Percentiles rank a stretch among this genome's conserved stretches.
These are phyloP conservation scores for Colletotrichum scovillei DNA, from an alignment of 2,329 filamentous ascomycete genomes.

Conservation along the genomic window DNA sequence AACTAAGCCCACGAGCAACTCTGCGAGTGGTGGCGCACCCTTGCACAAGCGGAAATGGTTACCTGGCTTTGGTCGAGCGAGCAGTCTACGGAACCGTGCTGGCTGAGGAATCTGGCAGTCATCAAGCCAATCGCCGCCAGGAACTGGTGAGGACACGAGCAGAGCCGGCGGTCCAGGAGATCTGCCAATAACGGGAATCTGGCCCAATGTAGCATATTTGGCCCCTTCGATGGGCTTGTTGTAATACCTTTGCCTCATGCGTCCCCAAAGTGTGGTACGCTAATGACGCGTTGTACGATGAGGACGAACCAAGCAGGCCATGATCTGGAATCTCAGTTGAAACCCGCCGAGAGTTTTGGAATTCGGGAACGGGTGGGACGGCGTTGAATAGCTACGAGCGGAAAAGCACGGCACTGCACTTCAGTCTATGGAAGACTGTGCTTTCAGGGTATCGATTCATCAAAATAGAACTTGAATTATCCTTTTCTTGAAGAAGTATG, in stretches of 20 bases:
- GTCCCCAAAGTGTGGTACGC: too few species aligned
- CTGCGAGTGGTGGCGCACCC: slow-evolving; percentile 11
- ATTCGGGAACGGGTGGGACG: neutral
- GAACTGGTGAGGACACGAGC: neutral
- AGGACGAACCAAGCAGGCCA: neutral
- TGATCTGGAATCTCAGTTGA: neutral
- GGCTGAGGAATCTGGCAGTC: slow-evolving; percentile 24
- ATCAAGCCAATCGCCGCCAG: neutral
- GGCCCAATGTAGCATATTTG: neutral
- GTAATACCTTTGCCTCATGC: neutral
- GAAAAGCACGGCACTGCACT: neutral
- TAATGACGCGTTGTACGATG: neutral
- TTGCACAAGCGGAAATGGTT: slow-evolving; percentile 45
- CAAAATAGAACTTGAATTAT: slow-evolving; percentile 9
- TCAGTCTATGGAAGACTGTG: neutral
- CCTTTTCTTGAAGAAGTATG: neutral
- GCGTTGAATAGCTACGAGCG: neutral
- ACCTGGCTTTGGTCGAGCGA: slow-evolving; percentile 43
- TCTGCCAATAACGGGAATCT: neutral
- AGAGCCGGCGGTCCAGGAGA: neutral
- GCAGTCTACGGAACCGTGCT: slow-evolving; percentile 43
- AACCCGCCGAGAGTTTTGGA: neutral
- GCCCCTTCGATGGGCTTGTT: neutral
- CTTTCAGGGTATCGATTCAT: neutral
- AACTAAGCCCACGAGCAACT: slow-evolving; percentile 23